These are phyloP conservation scores for Halenospora varia DNA, from an alignment of 495 filamentous ascomycete genomes.

Conservation along the genomic window DNA sequence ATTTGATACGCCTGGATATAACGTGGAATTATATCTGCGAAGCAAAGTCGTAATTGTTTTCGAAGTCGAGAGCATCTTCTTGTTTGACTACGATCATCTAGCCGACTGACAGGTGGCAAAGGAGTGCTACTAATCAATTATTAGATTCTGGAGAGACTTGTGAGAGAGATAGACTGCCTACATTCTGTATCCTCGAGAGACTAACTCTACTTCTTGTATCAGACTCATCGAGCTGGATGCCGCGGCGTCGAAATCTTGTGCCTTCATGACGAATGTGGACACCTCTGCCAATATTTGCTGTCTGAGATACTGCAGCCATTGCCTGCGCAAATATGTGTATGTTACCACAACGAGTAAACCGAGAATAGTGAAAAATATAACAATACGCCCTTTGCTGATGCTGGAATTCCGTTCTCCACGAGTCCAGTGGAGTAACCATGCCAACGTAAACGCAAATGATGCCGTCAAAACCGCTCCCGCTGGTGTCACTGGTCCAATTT, in stretches of 20 bases:
- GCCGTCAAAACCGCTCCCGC: conserved; percentile 42
- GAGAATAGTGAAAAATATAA: conserved; percentile 54
- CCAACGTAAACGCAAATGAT: conserved; percentile 62
- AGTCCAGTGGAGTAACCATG: conserved; percentile 70
- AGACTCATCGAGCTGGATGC: conserved; percentile 76
- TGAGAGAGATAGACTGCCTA: conserved; percentile 36
- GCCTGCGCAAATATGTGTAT: conserved; percentile 71
- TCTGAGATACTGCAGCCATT: conserved; percentile 80
- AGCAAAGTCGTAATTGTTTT: conserved; percentile 61
- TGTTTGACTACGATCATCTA: conserved; percentile 74
- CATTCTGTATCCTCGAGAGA: conserved; percentile 91
- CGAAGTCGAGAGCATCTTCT: conserved; percentile 78
- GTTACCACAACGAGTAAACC: conserved; percentile 51
- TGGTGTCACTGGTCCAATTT: conserved; percentile 22
- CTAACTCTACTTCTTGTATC: conserved; percentile 94
- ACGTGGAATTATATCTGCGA: conserved; percentile 63
- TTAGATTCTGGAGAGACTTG: conserved; percentile 6
- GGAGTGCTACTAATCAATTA: conserved; percentile 70
- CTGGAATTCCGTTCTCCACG: conserved; percentile 40
- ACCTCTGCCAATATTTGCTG: conserved; percentile 72
- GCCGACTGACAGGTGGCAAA: conserved; percentile 74
- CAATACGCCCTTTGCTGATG: conserved; percentile 49
- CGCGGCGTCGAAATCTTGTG: conserved; percentile 80
- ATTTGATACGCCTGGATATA: conserved; percentile 62
- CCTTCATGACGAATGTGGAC: conserved; percentile 65